phyloP scores from a whole-genome alignment of 257 asterid species.

The Solanum clarkiae region DNA sequence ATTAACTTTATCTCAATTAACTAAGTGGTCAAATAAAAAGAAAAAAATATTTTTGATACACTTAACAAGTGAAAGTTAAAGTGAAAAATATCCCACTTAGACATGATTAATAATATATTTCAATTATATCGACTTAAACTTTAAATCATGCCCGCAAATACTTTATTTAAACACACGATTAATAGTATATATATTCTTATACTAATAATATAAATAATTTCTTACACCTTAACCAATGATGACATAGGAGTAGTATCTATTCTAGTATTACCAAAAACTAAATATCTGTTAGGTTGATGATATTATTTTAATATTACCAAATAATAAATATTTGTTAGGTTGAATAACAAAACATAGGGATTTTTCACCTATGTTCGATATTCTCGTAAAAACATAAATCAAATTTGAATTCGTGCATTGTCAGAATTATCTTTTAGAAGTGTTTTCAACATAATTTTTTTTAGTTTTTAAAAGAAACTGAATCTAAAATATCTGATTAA shows the following conservation, averaged over 20 bases:
- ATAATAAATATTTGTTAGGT: neutral
- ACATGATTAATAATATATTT: neutral
- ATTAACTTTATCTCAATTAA: neutral
- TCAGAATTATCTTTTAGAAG: rapidly evolving
- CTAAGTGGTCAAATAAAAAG: neutral
- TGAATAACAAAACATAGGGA: neutral
- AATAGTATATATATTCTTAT: neutral
- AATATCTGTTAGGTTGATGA: neutral
- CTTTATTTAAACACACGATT: neutral
- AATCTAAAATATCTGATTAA: too few species aligned
- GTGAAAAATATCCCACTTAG: neutral
- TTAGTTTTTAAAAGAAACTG: too few species aligned
- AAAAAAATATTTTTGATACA: neutral
- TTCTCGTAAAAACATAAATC: neutral
- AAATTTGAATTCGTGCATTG: neutral
- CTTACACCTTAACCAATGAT: neutral
- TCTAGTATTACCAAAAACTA: neutral
- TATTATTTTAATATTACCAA: neutral
- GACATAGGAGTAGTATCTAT: neutral
- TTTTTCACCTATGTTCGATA: too few species aligned
- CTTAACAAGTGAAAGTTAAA: neutral
- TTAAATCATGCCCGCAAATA: neutral
- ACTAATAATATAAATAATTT: neutral
- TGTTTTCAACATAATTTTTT: rapidly evolving
- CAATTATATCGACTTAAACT: neutral